phyloP scores from a whole-genome alignment of 768 basidiomycete species.

The Termitomyces titanicus region DNA sequence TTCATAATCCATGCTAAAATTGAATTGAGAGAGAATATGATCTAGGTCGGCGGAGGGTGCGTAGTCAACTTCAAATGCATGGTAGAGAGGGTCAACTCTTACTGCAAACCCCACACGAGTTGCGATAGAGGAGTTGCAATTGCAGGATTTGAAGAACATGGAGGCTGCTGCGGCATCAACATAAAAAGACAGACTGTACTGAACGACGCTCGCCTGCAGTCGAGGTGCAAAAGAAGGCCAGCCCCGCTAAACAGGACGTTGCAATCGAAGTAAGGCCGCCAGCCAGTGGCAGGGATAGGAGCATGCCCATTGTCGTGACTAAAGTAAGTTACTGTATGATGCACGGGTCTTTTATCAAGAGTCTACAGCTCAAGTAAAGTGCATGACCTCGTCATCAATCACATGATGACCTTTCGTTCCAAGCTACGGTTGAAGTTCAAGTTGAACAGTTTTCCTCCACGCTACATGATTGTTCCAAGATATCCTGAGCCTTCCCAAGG shows the following conservation, averaged over 20 bases:
- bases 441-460: too few relatives aligned
- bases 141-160: constrained; percentile 98
- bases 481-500: neutral
- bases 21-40: constrained; percentile 94
- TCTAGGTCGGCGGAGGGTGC: constrained; percentile 38
- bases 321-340: too few relatives aligned
- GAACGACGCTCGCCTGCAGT: constrained; percentile 58
- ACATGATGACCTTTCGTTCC: constrained; percentile 3
- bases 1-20: constrained; percentile 98
- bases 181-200: neutral
- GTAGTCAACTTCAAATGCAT: neutral
- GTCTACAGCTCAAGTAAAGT: neutral
- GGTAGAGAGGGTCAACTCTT: constrained; percentile 21
- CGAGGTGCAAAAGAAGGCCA: constrained; percentile 85
- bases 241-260: constrained; percentile 77
- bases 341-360: too few relatives aligned
- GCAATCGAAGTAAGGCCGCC: constrained; percentile 69
- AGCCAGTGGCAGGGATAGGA: constrained; percentile 70
- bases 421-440: too few relatives aligned
- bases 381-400: neutral
- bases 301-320: constrained; percentile 55
- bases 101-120: constrained; percentile 95
- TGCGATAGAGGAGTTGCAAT: constrained; percentile 98
- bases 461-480: too few relatives aligned
- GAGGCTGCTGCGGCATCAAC: constrained; percentile 52